phyloP scores from a whole-genome alignment of 2,329 filamentous ascomycete species.

The Simplicillium sp. region DNA sequence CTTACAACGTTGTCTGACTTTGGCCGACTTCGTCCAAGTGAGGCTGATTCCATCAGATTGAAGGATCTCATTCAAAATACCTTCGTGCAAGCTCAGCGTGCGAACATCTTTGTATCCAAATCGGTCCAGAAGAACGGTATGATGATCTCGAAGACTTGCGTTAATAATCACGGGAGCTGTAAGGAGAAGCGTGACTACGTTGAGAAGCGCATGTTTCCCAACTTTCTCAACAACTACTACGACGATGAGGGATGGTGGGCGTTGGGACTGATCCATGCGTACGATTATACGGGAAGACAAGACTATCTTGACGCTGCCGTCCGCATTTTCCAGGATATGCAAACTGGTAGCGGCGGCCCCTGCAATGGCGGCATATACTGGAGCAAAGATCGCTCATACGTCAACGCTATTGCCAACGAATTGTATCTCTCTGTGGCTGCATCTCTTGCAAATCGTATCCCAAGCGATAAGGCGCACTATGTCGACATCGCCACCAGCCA shows the following conservation, averaged over 20 bases:
- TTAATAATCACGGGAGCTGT: constrained; percentile 16
- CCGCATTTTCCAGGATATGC: constrained; percentile 47
- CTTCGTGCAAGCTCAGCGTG: constrained; percentile 32
- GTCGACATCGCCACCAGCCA: constrained; percentile 36
- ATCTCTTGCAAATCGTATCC: constrained; percentile 39
- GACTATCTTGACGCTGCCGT: constrained; percentile 44
- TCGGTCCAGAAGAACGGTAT: constrained; percentile 21
- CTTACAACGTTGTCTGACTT: constrained; percentile 54
- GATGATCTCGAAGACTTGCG: constrained; percentile 25
- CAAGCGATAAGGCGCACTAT: constrained; percentile 25
- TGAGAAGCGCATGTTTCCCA: constrained; percentile 15
- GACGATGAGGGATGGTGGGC: constrained; percentile 58
- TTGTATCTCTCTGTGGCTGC: constrained; percentile 45
- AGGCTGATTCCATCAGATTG: constrained; percentile 28
- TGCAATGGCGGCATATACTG: constrained; percentile 49
- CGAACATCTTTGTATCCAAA: constrained; percentile 25
- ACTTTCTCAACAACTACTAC: constrained; percentile 44
- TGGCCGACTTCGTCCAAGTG: constrained; percentile 21
- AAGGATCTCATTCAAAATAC: constrained; percentile 32
- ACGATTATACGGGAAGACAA: constrained; percentile 39
- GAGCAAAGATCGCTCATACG: constrained; percentile 40
- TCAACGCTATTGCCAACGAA: constrained; percentile 50
- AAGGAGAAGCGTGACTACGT: constrained; percentile 16
- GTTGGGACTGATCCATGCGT: constrained; percentile 46
- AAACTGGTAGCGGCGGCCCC: constrained; percentile 31